Percentiles rank a stretch among this genome's conserved stretches.
Conservation (phyloP, 139 green algal species). For the Coccomyxa sp. region DNA sequence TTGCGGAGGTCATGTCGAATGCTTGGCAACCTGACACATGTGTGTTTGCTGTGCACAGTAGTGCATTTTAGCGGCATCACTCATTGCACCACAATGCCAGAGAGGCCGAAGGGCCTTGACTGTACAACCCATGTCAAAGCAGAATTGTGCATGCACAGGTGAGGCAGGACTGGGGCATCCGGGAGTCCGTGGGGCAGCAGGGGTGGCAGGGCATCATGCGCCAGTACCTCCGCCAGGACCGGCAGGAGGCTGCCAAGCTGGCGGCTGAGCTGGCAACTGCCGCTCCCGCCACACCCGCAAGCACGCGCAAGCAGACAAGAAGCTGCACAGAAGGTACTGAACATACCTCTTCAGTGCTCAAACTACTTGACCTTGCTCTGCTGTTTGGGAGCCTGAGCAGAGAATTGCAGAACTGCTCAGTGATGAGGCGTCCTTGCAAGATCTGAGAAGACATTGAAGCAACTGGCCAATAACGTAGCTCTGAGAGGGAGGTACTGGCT, state of each 20-base stretch:
- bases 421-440: too few species aligned
- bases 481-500: too few species aligned
- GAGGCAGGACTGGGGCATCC: conserved; percentile 25
- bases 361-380: background rate
- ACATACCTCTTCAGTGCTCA: background rate
- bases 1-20: background rate
- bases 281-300: background rate
- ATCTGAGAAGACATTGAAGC: too few species aligned
- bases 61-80: background rate
- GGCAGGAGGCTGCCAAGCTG: background rate
- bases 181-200: conserved; percentile 5
- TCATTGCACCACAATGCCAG: background rate
- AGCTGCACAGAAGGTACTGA: background rate
- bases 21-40: background rate
- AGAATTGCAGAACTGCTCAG: background rate
- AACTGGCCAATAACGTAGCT: too few species aligned
- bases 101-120: background rate
- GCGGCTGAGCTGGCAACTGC: background rate
- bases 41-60: background rate
- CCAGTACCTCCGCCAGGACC: conserved; percentile 18
- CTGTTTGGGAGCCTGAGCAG: background rate
- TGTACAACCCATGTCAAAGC: background rate
- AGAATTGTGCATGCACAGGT: conserved; percentile 14
- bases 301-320: background rate
- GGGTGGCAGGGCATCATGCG: conserved; percentile 28